Evolutionary conservation across 495 filamentous ascomycete genomes (phyloP), one percentile per base, ranked within the genome.

Genomic region (Bacidia gigantensis): DNA sequence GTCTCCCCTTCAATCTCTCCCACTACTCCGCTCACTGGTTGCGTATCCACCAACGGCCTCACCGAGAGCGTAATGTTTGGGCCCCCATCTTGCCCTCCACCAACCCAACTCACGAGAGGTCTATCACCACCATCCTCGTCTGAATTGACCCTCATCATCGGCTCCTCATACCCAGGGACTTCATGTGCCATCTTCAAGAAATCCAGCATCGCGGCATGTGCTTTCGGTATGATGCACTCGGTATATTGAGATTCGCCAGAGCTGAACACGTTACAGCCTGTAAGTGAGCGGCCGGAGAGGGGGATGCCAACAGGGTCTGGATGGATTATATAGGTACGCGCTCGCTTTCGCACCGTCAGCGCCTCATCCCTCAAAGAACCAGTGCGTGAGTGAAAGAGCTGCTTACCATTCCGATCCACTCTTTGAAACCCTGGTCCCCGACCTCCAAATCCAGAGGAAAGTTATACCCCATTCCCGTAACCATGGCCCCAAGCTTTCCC

Each of bases 241-340:
- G 57, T 50, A 48, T 70, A 61, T 1, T 62, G 46, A 3, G 44
- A 38, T 53, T 77, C 73, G 0, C 72, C 70, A 2, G 67, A 65
- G 0, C 73, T 66, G 51, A 71, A 75, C 57, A 66, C 70, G 42
- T 77, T 76, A 52, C 72, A 74, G 2, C 71, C 70, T 39, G 66
- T 57, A 0, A 60, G 45, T 2, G 56, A 49, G 25, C 60, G 60
- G 5, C 73, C 73, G 9, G 71, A 62, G 22, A 83, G 60, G 3
- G 68, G 71, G 3, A 64, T 65, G 24, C 73, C 80, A 1, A 71
- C 51, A 0, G 70, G 69, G 11, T 73, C 61, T 0, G 63, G 10
- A n/a, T 74, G 76, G 20, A 74, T 61, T n/a, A 76, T 55, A 57
- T 83, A 88, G 3, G 72, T 79, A 22, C 82, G 76, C 39, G 70